A percentile compares a stretch with the other conserved stretches of the same genome.
These are phyloP conservation scores for Cyphellophora europaea DNA, from an alignment of 2,329 filamentous ascomycete genomes.

Conservation along the genomic window DNA sequence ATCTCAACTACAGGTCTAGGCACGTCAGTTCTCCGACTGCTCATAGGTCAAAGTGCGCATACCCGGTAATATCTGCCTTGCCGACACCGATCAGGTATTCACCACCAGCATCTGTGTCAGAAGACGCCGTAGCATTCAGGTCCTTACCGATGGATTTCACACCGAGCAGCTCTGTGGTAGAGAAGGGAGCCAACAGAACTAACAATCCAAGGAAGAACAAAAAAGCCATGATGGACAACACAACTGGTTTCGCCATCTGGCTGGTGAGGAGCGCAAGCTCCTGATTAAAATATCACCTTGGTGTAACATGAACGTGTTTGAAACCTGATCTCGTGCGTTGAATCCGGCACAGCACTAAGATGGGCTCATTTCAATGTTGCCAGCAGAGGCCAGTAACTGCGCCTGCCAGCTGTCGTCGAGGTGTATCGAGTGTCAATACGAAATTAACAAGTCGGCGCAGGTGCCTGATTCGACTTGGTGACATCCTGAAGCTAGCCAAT, in stretches of 20 bases:
- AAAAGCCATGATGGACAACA: neutral
- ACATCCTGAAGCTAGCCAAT: too few relatives aligned
- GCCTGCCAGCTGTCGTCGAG: too few relatives aligned
- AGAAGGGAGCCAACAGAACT: neutral
- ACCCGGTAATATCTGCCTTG: slow-evolving; percentile 66
- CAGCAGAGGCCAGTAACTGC: too few relatives aligned
- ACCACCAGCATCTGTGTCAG: slow-evolving; percentile 16
- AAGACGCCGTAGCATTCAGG: neutral
- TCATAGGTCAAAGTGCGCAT: slow-evolving; percentile 13
- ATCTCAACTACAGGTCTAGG: slow-evolving; percentile 74
- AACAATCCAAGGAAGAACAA: slow-evolving; percentile 1
- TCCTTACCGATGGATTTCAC: neutral
- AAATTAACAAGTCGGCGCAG: neutral
- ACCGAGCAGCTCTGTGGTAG: neutral
- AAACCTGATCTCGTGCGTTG: too few relatives aligned
- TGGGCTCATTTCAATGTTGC: too few relatives aligned
- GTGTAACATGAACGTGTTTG: too few relatives aligned
- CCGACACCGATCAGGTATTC: slow-evolving; percentile 59
- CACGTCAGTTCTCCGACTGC: slow-evolving; percentile 5
- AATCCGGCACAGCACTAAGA: too few relatives aligned
- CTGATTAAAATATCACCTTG: too few relatives aligned
- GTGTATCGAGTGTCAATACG: too few relatives aligned
- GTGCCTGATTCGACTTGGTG: slow-evolving; percentile 1
- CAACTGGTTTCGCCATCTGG: neutral
- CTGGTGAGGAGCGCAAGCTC: too few relatives aligned